Base-by-base conservation (phyloP, 208 protist species). In the Acanthamoeba culbertsoni region DNA sequence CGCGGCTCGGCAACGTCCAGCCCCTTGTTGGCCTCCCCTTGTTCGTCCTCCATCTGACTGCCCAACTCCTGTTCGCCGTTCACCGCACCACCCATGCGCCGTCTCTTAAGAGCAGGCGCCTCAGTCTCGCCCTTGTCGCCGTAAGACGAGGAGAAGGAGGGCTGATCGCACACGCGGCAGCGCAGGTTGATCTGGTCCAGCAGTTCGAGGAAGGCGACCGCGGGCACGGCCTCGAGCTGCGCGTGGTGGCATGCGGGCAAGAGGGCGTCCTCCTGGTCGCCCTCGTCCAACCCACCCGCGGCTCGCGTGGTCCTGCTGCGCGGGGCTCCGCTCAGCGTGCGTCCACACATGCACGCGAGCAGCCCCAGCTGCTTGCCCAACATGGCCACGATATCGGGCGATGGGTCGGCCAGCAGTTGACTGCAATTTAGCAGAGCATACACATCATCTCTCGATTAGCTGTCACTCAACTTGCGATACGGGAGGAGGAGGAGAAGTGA, bases 171-270 rank as follows among this genome's bases (percentile, higher is more conserved):
- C 31, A 84, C 6, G 7, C 28, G 45, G 43, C 73, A 84, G 40
- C n/a, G 42, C 16, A 84, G 43, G 73, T 84, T 84, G 45, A 84
- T 84, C n/a, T 84, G 73, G 16, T 84, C 73, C n/a, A 84, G 73
- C 14, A 84, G 73, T 14, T 84, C 73, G 26, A 57, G 73, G 45
- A 84, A 84, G 31, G 73, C 73, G 20, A 5, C 37, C 18, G 40
- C 8, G 12, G 45, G 40, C 2, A 84, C 73, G 23, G 59, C 7
- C 12, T 68, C 59, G 59, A 68, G 59, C 8, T 28, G 12, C 16
- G 7, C 23, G 28, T 68, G 59, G 16, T 68, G 59, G 23, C 59
- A 68, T 8, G 59, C n/a, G 12, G 48, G 48, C 48, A 55, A 8
- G 12, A 18, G 12, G 18, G 48, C 48, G 48, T 55, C 48, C 48